Evolutionary conservation across 2,329 filamentous ascomycete genomes (phyloP), one percentile per base, ranked within the genome.

Genomic region (Phoma sp.): DNA sequence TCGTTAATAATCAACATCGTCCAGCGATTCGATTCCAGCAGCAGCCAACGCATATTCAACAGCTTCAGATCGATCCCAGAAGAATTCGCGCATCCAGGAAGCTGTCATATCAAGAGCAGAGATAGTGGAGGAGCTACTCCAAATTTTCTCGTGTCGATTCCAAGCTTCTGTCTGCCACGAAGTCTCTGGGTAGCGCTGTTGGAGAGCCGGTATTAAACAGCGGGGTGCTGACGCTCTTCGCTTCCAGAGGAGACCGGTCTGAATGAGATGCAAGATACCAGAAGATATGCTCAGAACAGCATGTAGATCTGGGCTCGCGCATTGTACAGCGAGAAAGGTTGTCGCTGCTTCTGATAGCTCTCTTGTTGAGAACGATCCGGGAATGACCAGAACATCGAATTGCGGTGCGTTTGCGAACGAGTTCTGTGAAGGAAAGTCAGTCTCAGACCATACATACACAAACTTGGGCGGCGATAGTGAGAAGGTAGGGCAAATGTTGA

Each of bases 31-130:
- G 7, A 74, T 59, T 2, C 73, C 73, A 10, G 68, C 70, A 4
- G 66, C 66, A 3, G 55, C 53, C 41, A 75, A 40, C 4, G 62
- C 71, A 49, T 57, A 72, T 27, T 73, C 69, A 2, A 73, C 64
- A 1, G 67, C 69, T 38, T 70, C 68, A 2, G 50, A 61, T 13
- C 73, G 64, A 47, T 75, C 73, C 73, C 73, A 75, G 47, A 73
- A 74, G 51, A 72, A 74, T 56, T 75, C 69, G 21, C 70, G 64
- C 67, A 74, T 70, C 64, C 66, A 75, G 1, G 67, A 61, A 0
- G 68, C 58, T 7, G 71, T 58, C 71, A 74, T 74, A 13, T 74
- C 68, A 10, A 74, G 65, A 0, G 65, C 70, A 1, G 69, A 64
- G 12, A 73, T 45, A 1, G 70, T 63, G 1, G 69, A 70, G 19